These are phyloP conservation scores for Maudiozyma saulgeensis DNA, from an alignment of 805 yeast genomes.

Conservation along the genomic window DNA sequence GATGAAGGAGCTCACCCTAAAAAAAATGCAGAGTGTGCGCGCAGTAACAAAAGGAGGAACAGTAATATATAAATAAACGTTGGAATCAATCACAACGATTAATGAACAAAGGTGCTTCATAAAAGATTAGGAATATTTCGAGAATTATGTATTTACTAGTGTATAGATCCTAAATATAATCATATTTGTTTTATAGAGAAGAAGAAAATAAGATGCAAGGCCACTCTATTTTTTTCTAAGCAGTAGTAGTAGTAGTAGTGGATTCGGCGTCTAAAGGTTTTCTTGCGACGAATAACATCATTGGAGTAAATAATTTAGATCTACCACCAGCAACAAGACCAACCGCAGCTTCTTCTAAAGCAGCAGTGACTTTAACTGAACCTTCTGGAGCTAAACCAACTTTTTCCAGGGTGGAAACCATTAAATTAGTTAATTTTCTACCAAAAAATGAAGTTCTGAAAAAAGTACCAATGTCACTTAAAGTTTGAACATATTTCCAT, in stretches of 20 bases:
- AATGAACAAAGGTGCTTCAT: too few species aligned
- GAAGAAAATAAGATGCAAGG: too few species aligned
- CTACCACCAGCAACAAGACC: constrained; percentile 90
- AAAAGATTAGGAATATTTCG: too few species aligned
- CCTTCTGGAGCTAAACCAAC: constrained; percentile 90
- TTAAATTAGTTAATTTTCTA: constrained; percentile 71
- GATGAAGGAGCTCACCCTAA: too few species aligned
- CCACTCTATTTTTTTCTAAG: neutral
- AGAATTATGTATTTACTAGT: too few species aligned
- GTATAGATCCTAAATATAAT: too few species aligned
- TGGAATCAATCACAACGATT: too few species aligned
- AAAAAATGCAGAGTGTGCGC: too few species aligned
- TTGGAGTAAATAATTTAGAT: constrained; percentile 87
- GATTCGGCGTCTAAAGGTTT: constrained; percentile 47
- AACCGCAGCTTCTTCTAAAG: constrained; percentile 94
- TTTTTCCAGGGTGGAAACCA: constrained; percentile 75
- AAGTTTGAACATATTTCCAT: constrained; percentile 72
- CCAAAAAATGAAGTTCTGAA: constrained; percentile 84
- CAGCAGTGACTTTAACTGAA: constrained; percentile 77
- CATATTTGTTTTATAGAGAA: too few species aligned
- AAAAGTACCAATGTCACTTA: constrained; percentile 71
- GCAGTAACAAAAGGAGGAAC: too few species aligned
- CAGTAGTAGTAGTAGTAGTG: neutral
- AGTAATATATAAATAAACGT: too few species aligned
- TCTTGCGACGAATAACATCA: constrained; percentile 86